These are phyloP conservation scores for Lactifluus pinguis DNA, from an alignment of 768 basidiomycete species.

Conservation along the genomic window DNA sequence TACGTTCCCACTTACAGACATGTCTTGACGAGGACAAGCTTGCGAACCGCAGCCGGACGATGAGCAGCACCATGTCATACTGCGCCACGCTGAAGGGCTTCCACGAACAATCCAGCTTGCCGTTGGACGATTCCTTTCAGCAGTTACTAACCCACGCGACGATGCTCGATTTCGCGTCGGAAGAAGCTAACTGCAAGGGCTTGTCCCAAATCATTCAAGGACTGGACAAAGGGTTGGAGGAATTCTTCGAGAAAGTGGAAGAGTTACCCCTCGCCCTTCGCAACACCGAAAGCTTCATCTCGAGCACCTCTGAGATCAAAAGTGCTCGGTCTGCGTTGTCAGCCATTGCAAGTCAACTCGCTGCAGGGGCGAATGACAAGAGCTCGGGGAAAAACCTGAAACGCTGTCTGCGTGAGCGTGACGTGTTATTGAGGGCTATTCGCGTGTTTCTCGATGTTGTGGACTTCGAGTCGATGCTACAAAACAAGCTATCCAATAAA, in stretches of 20 bases:
- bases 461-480: conserved; percentile 7
- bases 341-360: background rate
- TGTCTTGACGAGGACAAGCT: conserved; percentile 13
- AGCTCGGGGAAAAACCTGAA: background rate
- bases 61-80: conserved; percentile 4
- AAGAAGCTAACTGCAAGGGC: background rate
- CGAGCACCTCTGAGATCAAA: conserved; percentile 4
- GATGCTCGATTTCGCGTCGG: conserved; percentile 6
- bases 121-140: background rate
- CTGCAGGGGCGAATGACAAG: background rate
- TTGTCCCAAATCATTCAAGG: conserved; percentile 5
- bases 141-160: conserved; percentile 7
- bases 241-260: conserved; percentile 6
- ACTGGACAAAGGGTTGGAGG: conserved; percentile 8
- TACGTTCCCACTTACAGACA: conserved; percentile 9
- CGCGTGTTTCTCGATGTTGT: conserved; percentile 7
- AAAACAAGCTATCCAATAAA: background rate
- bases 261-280: conserved; percentile 1
- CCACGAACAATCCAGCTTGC: background rate
- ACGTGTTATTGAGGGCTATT: conserved; percentile 6
- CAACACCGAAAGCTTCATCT: conserved; percentile 2
- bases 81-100: conserved; percentile 11
- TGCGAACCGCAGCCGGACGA: conserved; percentile 9
- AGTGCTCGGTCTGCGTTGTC: background rate
- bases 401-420: conserved; percentile 5